Percentiles rank a stretch among this genome's conserved stretches.
These are phyloP conservation scores for Elsinoe arachidis DNA, from an alignment of 2,329 filamentous ascomycete species.

Conservation along the genomic window DNA sequence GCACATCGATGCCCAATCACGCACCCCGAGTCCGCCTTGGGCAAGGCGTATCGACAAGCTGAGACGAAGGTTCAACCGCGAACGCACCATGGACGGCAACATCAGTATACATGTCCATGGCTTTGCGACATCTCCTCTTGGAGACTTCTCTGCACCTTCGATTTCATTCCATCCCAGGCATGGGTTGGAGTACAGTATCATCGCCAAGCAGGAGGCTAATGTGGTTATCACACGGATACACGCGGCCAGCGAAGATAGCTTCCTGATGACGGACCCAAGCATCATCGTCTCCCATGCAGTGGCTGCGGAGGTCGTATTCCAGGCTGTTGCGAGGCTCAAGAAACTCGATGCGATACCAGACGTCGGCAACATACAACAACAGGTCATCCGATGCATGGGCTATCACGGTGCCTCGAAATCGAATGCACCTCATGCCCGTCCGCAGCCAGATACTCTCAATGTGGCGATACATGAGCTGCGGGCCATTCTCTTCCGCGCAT, in stretches of 20 bases:
- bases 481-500: neutral
- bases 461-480: neutral
- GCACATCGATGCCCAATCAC: too few species aligned
- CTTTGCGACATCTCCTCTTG: slow-evolving; percentile 38
- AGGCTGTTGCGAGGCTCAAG: neutral
- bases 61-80: slow-evolving; percentile 35
- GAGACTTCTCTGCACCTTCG: slow-evolving; percentile 41
- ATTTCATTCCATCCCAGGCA: slow-evolving; percentile 48
- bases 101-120: slow-evolving; percentile 47
- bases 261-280: neutral
- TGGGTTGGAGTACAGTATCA: slow-evolving; percentile 48
- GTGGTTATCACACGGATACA: slow-evolving; percentile 18
- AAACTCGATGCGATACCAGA: neutral
- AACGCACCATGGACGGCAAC: slow-evolving; percentile 42
- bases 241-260: neutral
- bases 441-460: neutral
- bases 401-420: neutral
- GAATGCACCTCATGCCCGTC: neutral
- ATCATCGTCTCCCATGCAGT: neutral
- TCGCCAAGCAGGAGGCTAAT: slow-evolving; percentile 32
- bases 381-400: neutral
- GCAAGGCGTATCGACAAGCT: neutral
- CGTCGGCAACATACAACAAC: neutral
- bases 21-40: neutral
- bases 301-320: neutral